phyloP scores from a whole-genome alignment of 495 filamentous ascomycete species.

The Penicillium antarcticum region DNA sequence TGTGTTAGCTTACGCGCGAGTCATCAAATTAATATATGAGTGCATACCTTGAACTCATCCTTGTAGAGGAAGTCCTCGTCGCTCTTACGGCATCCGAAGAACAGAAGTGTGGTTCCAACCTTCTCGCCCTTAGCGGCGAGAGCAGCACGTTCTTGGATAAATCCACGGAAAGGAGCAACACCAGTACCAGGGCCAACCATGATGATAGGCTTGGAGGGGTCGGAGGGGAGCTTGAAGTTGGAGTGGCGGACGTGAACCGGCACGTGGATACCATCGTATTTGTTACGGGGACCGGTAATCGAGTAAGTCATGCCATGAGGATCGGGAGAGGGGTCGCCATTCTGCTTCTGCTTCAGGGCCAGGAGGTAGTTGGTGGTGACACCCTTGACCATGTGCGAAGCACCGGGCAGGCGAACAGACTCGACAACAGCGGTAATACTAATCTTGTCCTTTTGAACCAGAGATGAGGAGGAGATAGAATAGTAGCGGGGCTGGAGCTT shows the following conservation, averaged over 20 bases:
- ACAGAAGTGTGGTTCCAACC: conserved; percentile 86
- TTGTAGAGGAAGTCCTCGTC: conserved; percentile 90
- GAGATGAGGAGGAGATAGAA: conserved; percentile 95
- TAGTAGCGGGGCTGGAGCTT: conserved; percentile 98
- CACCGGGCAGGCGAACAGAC: conserved; percentile 70
- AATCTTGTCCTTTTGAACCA: conserved; percentile 90
- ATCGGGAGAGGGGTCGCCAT: conserved; percentile 81
- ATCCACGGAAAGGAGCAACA: conserved; percentile 93
- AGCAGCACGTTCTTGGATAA: conserved; percentile 88
- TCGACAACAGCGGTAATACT: conserved; percentile 96
- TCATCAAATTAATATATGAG: neutral
- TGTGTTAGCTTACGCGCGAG: conserved; percentile 5
- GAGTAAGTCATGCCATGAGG: conserved; percentile 86
- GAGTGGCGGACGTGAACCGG: conserved; percentile 96
- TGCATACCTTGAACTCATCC: conserved; percentile 87
- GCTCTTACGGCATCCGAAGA: conserved; percentile 87
- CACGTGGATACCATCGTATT: conserved; percentile 93
- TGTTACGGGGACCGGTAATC: conserved; percentile 88
- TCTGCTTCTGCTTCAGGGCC: conserved; percentile 95
- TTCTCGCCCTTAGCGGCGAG: conserved; percentile 74
- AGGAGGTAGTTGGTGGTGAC: conserved; percentile 97
- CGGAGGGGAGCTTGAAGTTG: conserved; percentile 98
- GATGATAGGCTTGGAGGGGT: conserved; percentile 89
- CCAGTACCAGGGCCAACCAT: conserved; percentile 96
- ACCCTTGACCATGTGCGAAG: conserved; percentile 80